A percentile compares a stretch with the other conserved stretches of the same genome.
These are phyloP conservation scores for Jimgerdemannia lactiflua DNA, from an alignment of 192 early-diverging fungal species.

Conservation along the genomic window DNA sequence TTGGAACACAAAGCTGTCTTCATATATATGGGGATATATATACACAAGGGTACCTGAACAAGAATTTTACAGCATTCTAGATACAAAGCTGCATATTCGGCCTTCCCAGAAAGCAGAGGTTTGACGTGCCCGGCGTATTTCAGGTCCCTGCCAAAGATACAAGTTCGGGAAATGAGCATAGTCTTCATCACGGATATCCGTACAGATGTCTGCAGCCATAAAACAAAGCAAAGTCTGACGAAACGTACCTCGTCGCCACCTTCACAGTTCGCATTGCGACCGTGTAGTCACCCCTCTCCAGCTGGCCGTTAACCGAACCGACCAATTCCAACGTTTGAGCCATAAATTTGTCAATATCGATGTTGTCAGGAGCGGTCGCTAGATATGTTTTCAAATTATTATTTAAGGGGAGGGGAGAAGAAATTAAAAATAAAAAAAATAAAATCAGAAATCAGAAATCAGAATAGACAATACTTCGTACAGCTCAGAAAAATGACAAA, in stretches of 20 bases:
- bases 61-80: constrained; percentile 44
- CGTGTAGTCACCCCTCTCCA: constrained; percentile 15
- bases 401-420: not conserved
- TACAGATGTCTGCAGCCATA: too few species aligned
- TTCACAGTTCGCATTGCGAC: constrained; percentile 15
- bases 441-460: not conserved
- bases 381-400: not conserved
- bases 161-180: not conserved
- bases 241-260: constrained; percentile 21
- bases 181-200: too few species aligned
- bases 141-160: constrained; percentile 30
- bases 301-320: not conserved
- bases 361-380: not conserved
- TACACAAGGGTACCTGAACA: constrained; percentile 12
- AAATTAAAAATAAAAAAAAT: not conserved
- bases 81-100: constrained; percentile 48
- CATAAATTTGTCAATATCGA: constrained; percentile 13
- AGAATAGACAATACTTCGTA: too few species aligned
- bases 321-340: constrained; percentile 8
- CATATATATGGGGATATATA: not conserved
- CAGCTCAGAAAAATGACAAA: not conserved
- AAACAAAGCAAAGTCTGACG: too few species aligned
- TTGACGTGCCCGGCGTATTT: constrained; percentile 38
- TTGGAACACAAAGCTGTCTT: not conserved
- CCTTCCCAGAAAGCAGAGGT: constrained; percentile 31